Evolutionary conservation across 2,329 filamentous ascomycete genomes (phyloP).

Genomic region (Coniochaeta hoffmannii): DNA sequence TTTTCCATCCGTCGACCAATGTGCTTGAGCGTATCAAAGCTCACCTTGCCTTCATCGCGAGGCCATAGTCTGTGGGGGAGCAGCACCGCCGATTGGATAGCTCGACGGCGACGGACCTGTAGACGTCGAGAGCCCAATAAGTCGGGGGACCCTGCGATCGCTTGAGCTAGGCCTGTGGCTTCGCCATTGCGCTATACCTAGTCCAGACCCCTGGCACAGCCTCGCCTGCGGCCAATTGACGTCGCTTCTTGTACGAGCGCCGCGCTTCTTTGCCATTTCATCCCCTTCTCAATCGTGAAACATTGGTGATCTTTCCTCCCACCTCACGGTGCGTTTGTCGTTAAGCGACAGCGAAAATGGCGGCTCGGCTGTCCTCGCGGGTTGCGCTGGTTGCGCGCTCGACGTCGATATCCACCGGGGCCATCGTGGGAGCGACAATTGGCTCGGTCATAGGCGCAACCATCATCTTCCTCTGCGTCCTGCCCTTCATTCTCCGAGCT

Average conservation of each 20-base stretch:
- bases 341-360: slow-evolving; percentile 2
- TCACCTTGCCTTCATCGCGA: background rate
- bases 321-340: background rate
- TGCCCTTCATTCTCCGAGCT: slow-evolving; percentile 24
- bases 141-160: background rate
- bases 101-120: no score
- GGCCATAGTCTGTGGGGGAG: background rate
- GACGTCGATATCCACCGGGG: slow-evolving; percentile 18
- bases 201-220: background rate
- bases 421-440: slow-evolving; percentile 25
- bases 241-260: background rate
- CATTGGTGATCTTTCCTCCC: background rate
- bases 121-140: no score
- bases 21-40: background rate
- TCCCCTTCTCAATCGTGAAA: background rate
- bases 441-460: slow-evolving; percentile 20
- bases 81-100: background rate
- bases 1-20: background rate
- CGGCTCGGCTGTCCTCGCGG: slow-evolving; percentile 13
- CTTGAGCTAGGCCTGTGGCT: background rate
- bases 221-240: background rate
- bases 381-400: slow-evolving; percentile 15
- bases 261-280: background rate
- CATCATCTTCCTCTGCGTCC: slow-evolving; percentile 19
- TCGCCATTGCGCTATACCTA: background rate